These are phyloP conservation scores for Apium graveolens DNA, from an alignment of 129 eudicot genomes.

Conservation along the genomic window DNA sequence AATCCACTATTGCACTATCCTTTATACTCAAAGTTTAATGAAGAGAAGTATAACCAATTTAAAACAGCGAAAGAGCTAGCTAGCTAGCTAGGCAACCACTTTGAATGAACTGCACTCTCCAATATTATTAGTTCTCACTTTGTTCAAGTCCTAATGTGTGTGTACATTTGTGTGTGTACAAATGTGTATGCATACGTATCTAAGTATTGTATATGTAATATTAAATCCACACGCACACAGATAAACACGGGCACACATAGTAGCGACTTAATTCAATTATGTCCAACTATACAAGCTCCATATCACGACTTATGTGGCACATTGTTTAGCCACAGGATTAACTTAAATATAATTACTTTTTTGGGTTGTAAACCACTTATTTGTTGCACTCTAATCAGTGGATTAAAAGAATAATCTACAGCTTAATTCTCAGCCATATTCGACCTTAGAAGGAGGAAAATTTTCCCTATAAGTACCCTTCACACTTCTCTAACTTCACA, in stretches of 20 bases:
- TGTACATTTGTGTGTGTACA: background rate
- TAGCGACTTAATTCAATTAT: background rate
- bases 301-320: background rate
- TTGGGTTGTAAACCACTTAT: background rate
- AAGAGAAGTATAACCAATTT: background rate
- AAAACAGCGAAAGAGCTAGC: background rate
- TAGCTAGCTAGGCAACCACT: background rate
- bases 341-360: background rate
- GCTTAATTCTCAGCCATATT: background rate
- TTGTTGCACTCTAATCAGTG: background rate
- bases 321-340: slow-evolving; percentile 2
- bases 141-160: background rate
- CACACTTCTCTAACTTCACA: background rate
- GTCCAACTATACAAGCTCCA: slow-evolving; percentile 8
- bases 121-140: background rate
- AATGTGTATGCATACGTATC: background rate
- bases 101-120: background rate
- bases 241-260: background rate
- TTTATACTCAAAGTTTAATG: background rate
- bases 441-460: background rate
- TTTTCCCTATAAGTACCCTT: background rate
- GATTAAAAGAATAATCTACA: background rate
- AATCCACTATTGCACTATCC: no score
- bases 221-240: background rate
- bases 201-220: background rate